Conservation (phyloP, 257 asterid species). For the Solanum virginianum region DNA sequence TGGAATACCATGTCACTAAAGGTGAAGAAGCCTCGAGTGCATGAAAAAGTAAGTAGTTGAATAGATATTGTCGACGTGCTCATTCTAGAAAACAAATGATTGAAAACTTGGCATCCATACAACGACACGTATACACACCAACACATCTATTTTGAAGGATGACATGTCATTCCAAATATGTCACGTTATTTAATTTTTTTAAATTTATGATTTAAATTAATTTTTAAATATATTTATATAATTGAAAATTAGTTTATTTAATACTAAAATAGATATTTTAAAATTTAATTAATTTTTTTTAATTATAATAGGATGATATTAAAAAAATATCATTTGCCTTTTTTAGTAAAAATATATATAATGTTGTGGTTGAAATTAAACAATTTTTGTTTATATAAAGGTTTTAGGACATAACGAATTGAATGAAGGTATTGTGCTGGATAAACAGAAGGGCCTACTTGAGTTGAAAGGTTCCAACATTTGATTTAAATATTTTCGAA, state of each 20-base stretch:
- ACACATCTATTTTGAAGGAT: no score
- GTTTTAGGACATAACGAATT: neutral
- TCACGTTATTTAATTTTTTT: no score
- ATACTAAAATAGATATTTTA: no score
- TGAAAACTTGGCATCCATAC: neutral
- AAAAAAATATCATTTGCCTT: neutral
- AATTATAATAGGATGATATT: no score
- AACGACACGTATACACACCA: neutral
- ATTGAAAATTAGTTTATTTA: no score
- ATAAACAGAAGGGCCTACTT: neutral
- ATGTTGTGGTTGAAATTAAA: neutral
- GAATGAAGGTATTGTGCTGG: neutral
- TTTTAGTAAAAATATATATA: neutral
- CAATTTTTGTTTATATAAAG: neutral
- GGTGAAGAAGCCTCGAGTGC: neutral
- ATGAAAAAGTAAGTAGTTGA: neutral
- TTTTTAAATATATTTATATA: no score
- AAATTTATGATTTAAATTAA: no score
- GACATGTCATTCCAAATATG: neutral
- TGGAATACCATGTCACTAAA: neutral
- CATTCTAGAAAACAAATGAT: neutral
- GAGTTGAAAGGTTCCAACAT: neutral
- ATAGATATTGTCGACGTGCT: neutral
- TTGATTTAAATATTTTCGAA: neutral
- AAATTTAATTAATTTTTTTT: no score